Evolutionary conservation across 768 basidiomycete species (phyloP).

Genomic region (Filobasidium floriforme): DNA sequence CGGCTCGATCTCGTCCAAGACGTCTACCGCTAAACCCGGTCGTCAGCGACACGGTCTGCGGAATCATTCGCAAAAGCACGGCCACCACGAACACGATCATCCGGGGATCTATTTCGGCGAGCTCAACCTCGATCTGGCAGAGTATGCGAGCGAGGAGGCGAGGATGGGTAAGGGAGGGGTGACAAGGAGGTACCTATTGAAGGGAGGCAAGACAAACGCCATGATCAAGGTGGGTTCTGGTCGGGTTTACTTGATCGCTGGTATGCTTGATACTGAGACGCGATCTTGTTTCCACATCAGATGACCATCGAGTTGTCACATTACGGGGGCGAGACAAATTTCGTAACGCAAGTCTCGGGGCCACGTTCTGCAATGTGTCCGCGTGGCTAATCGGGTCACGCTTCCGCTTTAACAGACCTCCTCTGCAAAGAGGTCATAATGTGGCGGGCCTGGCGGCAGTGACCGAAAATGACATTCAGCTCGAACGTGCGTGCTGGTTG

Average conservation of each 20-base stretch:
- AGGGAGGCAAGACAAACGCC: conserved; percentile 23
- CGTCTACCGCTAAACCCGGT: too few relatives aligned
- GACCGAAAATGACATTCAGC: conserved; percentile 5
- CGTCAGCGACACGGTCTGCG: not conserved
- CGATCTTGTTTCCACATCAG: not conserved
- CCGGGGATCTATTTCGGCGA: conserved; percentile 15
- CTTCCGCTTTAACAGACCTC: conserved; percentile 5
- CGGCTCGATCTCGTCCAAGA: too few relatives aligned
- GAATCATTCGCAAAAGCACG: not conserved
- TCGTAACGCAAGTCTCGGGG: conserved; percentile 17
- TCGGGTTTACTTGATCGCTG: not conserved
- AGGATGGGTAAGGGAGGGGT: conserved; percentile 18
- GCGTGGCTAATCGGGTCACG: not conserved
- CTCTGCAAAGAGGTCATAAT: conserved; percentile 19
- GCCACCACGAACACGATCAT: not conserved
- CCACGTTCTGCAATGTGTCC: not conserved
- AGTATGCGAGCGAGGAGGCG: conserved; percentile 18
- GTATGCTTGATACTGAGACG: not conserved
- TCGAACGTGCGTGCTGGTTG: conserved; percentile 14
- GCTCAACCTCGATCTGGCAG: conserved; percentile 23
- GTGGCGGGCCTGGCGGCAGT: conserved; percentile 15
- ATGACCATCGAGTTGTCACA: conserved; percentile 23
- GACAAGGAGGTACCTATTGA: conserved; percentile 23
- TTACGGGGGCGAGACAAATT: conserved; percentile 17
- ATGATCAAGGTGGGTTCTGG: conserved; percentile 20